These are phyloP conservation scores for Dactylonectria macrodidyma DNA, from an alignment of 2,329 filamentous ascomycete genomes.

Conservation along the genomic window DNA sequence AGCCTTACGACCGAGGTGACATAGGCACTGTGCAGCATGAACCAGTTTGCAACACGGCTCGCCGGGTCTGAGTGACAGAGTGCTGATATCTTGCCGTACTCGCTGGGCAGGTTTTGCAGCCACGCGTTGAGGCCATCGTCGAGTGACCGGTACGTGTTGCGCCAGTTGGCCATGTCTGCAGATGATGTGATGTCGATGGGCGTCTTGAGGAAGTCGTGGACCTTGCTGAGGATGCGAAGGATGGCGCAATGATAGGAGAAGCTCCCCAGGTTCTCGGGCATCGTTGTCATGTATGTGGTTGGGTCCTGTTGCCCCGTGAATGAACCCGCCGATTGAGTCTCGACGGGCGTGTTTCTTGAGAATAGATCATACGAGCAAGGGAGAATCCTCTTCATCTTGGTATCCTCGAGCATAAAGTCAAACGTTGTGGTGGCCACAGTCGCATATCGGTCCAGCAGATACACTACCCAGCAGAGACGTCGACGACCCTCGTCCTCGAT, in stretches of 20 bases:
- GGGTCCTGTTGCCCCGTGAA: slow-evolving; percentile 45
- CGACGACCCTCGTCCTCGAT: slow-evolving; percentile 61
- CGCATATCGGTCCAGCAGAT: slow-evolving; percentile 60
- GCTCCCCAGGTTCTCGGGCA: slow-evolving; percentile 60
- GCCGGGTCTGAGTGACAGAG: slow-evolving; percentile 62
- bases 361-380: slow-evolving; percentile 62
- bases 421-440: slow-evolving; percentile 59
- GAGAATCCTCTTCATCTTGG: slow-evolving; percentile 56
- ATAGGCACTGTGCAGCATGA: slow-evolving; percentile 62
- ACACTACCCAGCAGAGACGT: slow-evolving; percentile 62
- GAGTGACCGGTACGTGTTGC: slow-evolving; percentile 57
- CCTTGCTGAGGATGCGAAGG: slow-evolving; percentile 58
- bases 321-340: slow-evolving; percentile 53
- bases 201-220: slow-evolving; percentile 59
- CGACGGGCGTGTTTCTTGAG: slow-evolving; percentile 60
- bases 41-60: slow-evolving; percentile 63
- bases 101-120: slow-evolving; percentile 60
- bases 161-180: slow-evolving; percentile 57
- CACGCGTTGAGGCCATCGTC: slow-evolving; percentile 58
- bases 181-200: slow-evolving; percentile 58
- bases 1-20: slow-evolving; percentile 60
- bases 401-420: slow-evolving; percentile 59
- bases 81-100: slow-evolving; percentile 62
- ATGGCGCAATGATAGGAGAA: slow-evolving; percentile 63
- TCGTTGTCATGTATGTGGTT: slow-evolving; percentile 52